Base-by-base conservation (phyloP, 1,284 basidiomycete species). In the Takashimella koratensis region DNA sequence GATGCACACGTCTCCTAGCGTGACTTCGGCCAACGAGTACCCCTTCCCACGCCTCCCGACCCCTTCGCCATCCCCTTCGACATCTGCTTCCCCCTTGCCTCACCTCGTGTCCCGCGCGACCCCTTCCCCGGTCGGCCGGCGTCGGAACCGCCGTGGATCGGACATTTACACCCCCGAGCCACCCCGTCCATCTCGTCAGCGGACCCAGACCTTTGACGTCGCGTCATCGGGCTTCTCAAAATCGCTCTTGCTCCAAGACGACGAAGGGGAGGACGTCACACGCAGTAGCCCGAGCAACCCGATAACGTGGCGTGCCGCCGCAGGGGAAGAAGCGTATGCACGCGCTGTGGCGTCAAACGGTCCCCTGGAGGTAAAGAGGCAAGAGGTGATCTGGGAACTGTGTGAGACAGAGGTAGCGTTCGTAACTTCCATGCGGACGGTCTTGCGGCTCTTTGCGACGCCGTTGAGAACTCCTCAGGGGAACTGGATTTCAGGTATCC, bases 401-500 rank as follows among this genome's bases (percentile, higher is more conserved):
- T 81, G 79, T 59, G 79, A 82, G 45, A 83, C 85, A 0, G 90
- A 95, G 74, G 78, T 80, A 40, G 66, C 74, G 0, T 90, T 92
- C 60, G 82, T 90, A 49, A 77, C 79, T 25, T 83, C 80, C 1
- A 76, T 92, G 26, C 80, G 82, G 40, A 79, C 79, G 46, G 84
- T 87, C 54, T 76, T 91, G 12, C 75, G 79, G 4, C 72, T 86
- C 3, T 92, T 91, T 66, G 82, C 89, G 23, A 76, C 83, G 3
- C 90, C 91, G 0, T 79, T 95, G 4, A 84, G 88, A 8, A 70
- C 68, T 0, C 79, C 83, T 2, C 80, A 84, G 60, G 82, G 87
- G 50, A 83, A 78, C 2, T 94, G 90, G 88, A 85, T 94, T 40
- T 76, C 82, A 3, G 90, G 90, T 3, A 74, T 94, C 19, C 88